Conservation (phyloP, 1,139 yeast genomes). For the Wickerhamomyces sp. region DNA sequence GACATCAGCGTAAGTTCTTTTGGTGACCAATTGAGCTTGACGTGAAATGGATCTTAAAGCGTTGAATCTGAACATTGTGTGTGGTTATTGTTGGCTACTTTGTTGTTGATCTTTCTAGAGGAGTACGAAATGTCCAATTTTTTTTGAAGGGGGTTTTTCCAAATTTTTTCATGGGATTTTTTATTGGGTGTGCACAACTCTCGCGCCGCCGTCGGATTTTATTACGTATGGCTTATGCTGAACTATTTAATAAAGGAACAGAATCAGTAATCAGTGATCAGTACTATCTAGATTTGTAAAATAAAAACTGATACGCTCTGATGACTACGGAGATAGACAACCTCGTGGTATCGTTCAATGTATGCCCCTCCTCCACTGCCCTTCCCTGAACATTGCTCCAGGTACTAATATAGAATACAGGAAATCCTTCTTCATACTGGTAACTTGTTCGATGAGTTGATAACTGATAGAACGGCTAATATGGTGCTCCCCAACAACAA, state of each 20-base stretch:
- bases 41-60: constrained; percentile 51
- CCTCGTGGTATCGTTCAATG: constrained; percentile 19
- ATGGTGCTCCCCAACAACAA: constrained; percentile 29
- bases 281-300: too few species aligned
- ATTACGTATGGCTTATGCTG: background rate
- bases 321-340: constrained; percentile 25
- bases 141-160: constrained; percentile 7
- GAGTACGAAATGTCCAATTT: background rate
- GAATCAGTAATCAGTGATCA: too few species aligned
- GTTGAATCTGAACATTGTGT: constrained; percentile 64
- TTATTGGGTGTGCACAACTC: constrained; percentile 6
- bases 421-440: constrained; percentile 21
- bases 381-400: background rate
- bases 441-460: constrained; percentile 18
- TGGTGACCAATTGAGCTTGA: constrained; percentile 56
- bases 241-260: too few species aligned
- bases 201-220: background rate
- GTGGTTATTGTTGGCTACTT: constrained; percentile 4
- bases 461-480: constrained; percentile 19
- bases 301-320: too few species aligned
- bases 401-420: constrained; percentile 5
- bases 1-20: constrained; percentile 89
- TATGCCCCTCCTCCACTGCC: constrained; percentile 7
- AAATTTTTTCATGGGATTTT: background rate
- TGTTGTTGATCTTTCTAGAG: background rate